These are phyloP conservation scores for Botryotinia calthae DNA, from an alignment of 2,329 filamentous ascomycete species.

Conservation along the genomic window DNA sequence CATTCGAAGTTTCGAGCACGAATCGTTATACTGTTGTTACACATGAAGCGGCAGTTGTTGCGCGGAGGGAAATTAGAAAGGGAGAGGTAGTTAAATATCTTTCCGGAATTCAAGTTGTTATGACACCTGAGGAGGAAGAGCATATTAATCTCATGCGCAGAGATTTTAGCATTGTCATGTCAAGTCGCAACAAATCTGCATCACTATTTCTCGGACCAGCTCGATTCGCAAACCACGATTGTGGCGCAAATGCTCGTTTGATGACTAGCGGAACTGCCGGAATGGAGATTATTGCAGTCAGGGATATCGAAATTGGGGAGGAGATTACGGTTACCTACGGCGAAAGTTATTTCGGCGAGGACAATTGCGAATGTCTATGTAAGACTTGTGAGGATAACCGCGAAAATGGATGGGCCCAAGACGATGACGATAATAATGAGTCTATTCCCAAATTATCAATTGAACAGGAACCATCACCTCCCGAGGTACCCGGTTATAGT, in stretches of 20 bases:
- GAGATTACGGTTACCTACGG: conserved; percentile 97
- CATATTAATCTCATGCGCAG: conserved; percentile 77
- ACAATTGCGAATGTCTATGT: conserved; percentile 94
- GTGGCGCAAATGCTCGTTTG: conserved; percentile 84
- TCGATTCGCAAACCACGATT: conserved; percentile 96
- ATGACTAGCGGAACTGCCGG: conserved; percentile 80
- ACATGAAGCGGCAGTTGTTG: conserved; percentile 84
- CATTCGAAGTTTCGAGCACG: conserved; percentile 89
- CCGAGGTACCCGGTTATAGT: conserved; percentile 46
- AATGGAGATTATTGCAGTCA: conserved; percentile 84
- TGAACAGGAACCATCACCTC: conserved; percentile 30
- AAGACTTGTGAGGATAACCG: conserved; percentile 74
- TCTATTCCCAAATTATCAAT: conserved; percentile 35
- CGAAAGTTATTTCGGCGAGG: conserved; percentile 90
- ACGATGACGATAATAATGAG: conserved; percentile 43
- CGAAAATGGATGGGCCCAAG: conserved; percentile 76
- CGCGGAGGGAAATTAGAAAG: conserved; percentile 72
- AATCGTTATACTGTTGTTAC: conserved; percentile 92
- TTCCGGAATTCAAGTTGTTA: conserved; percentile 84
- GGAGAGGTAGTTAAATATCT: conserved; percentile 90
- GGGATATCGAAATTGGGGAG: conserved; percentile 80
- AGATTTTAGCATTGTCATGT: conserved; percentile 96
- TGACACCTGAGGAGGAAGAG: conserved; percentile 87
- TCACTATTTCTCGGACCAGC: conserved; percentile 94
- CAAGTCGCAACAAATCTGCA: conserved; percentile 83